These are phyloP conservation scores for Arthroderma sp. DNA, from an alignment of 2,329 filamentous ascomycete genomes.

Conservation along the genomic window DNA sequence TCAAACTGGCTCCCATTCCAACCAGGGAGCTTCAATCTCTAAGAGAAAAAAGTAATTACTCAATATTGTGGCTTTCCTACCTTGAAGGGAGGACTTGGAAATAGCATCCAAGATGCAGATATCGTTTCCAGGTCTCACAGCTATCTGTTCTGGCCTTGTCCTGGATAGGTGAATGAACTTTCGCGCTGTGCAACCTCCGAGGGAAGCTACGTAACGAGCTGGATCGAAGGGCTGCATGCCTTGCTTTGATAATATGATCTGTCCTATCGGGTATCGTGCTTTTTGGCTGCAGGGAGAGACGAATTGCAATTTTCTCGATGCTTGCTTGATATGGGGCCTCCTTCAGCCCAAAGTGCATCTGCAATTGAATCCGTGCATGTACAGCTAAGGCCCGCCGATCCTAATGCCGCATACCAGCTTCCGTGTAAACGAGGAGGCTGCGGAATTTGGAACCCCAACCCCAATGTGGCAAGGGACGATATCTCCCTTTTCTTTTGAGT, in stretches of 20 bases:
- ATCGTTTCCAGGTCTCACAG: not conserved
- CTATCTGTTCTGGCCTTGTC: not conserved
- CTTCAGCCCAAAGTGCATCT: not conserved
- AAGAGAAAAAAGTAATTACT: not conserved
- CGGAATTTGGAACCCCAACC: constrained; percentile 3
- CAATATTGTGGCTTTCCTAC: constrained; percentile 5
- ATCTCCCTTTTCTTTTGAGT: constrained; percentile 3
- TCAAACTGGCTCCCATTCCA: not conserved
- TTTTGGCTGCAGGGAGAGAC: not conserved
- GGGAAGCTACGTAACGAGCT: not conserved
- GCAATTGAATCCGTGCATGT: not conserved
- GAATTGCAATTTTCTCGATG: not conserved
- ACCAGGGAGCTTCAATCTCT: not conserved
- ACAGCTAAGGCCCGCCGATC: constrained; percentile 1
- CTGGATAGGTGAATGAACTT: not conserved
- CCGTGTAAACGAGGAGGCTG: not conserved
- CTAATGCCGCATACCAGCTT: not conserved
- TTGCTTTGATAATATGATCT: constrained; percentile 1
- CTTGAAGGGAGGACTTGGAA: not conserved
- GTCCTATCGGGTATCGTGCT: not conserved
- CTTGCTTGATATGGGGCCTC: not conserved
- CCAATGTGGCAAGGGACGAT: constrained; percentile 2
- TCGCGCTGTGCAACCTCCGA: not conserved
- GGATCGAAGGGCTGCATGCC: not conserved
- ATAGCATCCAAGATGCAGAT: not conserved